Evolutionary conservation across 169 alveolate species (phyloP).

Genomic region (Plasmodium gonderi): DNA sequence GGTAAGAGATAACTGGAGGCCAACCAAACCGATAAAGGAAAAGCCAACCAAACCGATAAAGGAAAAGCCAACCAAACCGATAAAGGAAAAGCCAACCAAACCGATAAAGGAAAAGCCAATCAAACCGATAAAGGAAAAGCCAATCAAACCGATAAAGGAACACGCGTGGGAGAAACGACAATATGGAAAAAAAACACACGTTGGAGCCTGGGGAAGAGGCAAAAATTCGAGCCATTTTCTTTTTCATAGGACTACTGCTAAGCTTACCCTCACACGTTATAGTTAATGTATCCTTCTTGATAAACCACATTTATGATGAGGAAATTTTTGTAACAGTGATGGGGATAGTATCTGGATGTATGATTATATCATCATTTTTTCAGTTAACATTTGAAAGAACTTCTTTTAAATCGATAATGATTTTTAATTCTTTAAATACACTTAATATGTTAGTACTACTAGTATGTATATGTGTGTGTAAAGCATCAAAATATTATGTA

Average conservation of each 20-base stretch:
- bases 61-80: too few species aligned
- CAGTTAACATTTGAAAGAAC: conserved; percentile 41
- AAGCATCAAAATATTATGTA: conserved; percentile 26
- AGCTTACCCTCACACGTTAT: conserved; percentile 39
- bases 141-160: too few species aligned
- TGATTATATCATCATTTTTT: conserved; percentile 32
- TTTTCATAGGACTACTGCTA: conserved; percentile 37
- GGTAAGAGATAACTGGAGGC: too few species aligned
- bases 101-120: too few species aligned
- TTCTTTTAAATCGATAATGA: conserved; percentile 34
- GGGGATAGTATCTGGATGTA: conserved; percentile 45
- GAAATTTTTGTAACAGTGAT: conserved; percentile 13
- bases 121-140: too few species aligned
- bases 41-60: too few species aligned
- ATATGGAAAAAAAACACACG: conserved; percentile 4
- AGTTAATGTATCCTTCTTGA: conserved; percentile 53
- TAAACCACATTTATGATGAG: conserved; percentile 30
- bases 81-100: too few species aligned
- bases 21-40: too few species aligned
- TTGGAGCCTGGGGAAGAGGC: conserved; percentile 7
- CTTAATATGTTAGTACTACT: background rate
- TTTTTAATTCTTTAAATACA: conserved; percentile 11
- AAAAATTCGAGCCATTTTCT: conserved; percentile 13
- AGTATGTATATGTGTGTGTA: conserved; percentile 15
- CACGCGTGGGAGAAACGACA: background rate